A percentile compares a stretch with the other conserved stretches of the same genome.
These are phyloP conservation scores for Pigoraptor vietnamica DNA, from an alignment of 78 protist genomes.

Conservation along the genomic window DNA sequence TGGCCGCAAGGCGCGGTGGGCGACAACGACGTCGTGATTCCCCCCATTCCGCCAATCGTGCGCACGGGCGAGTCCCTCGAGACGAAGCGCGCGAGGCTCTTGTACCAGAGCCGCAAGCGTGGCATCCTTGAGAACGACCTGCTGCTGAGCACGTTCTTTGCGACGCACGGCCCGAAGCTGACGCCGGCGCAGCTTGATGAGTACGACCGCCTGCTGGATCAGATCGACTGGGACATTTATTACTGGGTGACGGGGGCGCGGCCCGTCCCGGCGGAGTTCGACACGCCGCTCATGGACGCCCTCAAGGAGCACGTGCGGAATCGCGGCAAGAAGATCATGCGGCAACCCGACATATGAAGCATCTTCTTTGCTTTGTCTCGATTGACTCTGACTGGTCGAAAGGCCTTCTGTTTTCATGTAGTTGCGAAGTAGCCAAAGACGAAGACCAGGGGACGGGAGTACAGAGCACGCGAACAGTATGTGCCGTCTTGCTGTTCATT, in stretches of 20 bases:
- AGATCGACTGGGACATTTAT: conserved; percentile 38
- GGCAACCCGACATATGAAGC: background rate
- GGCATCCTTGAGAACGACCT: conserved; percentile 43
- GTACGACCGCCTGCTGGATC: conserved; percentile 28
- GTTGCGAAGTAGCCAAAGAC: too few relatives aligned
- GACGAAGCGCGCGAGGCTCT: conserved; percentile 2
- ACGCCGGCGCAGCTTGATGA: background rate
- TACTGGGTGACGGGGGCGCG: conserved; percentile 24
- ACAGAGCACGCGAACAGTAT: too few relatives aligned
- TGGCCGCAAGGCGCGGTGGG: background rate
- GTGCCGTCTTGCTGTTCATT: too few relatives aligned
- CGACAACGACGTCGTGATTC: background rate
- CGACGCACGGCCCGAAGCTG: background rate
- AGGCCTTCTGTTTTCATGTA: too few relatives aligned
- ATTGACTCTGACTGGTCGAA: too few relatives aligned
- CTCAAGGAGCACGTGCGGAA: background rate
- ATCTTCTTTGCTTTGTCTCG: too few relatives aligned
- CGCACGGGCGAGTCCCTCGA: conserved; percentile 6
- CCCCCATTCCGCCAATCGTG: conserved; percentile 14
- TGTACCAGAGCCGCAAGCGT: conserved; percentile 34
- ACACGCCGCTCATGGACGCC: conserved; percentile 3
- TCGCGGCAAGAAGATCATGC: background rate
- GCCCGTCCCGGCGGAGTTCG: conserved; percentile 20
- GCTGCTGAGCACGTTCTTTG: conserved; percentile 20
- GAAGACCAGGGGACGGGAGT: too few relatives aligned